Conservation (phyloP, 768 basidiomycete genomes). For the Pisolithus tinctorius region DNA sequence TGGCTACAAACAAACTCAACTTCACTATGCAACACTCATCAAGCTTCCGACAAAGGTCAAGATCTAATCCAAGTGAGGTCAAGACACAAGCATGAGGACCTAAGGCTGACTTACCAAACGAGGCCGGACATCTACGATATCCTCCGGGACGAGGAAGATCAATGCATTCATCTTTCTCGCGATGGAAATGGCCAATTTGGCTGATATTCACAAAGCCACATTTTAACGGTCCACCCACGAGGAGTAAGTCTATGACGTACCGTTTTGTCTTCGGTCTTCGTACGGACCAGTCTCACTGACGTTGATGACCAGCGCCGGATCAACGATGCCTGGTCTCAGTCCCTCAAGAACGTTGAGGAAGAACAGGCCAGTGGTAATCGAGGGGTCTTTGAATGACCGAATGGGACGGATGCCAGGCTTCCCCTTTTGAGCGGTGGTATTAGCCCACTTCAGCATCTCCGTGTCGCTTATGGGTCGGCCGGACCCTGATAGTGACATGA, state of each 20-base stretch:
- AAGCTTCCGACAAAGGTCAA: conserved; percentile 93
- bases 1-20: neutral
- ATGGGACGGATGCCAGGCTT: conserved; percentile 57
- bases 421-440: conserved; percentile 72
- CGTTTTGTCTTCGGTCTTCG: conserved; percentile 89
- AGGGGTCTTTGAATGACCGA: conserved; percentile 92
- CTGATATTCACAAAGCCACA: conserved; percentile 33
- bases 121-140: conserved; percentile 91
- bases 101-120: conserved; percentile 57
- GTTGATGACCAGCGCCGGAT: conserved; percentile 68
- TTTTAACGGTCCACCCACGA: neutral
- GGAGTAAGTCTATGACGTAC: conserved; percentile 38
- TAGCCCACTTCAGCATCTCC: conserved; percentile 96
- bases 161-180: conserved; percentile 96
- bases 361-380: conserved; percentile 83
- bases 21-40: conserved; percentile 60
- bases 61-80: conserved; percentile 45
- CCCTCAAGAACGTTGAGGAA: conserved; percentile 90
- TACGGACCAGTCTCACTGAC: conserved; percentile 60
- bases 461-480: conserved; percentile 85
- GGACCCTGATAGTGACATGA: conserved; percentile 60
- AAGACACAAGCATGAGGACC: neutral
- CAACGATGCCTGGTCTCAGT: conserved; percentile 91
- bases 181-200: conserved; percentile 96
- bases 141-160: conserved; percentile 96